These are phyloP conservation scores for Arthrobotrys sphaeroides DNA, from an alignment of 2,329 filamentous ascomycete species.

Conservation along the genomic window DNA sequence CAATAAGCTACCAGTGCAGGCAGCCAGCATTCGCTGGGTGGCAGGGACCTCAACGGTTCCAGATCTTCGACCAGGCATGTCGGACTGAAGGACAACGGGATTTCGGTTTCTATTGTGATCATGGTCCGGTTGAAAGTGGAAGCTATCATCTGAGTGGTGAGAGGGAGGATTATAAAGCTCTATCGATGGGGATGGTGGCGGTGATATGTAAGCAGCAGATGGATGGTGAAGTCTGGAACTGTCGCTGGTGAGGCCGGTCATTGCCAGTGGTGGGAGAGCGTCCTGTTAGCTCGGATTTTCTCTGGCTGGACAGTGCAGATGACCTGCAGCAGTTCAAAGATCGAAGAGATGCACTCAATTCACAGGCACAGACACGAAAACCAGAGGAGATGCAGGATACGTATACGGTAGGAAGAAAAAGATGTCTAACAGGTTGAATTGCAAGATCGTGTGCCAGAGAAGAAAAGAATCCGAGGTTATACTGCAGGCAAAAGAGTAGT, in stretches of 20 bases:
- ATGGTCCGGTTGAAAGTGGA: constrained; percentile 60
- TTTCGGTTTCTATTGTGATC: constrained; percentile 59
- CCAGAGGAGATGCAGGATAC: neutral
- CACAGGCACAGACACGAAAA: neutral
- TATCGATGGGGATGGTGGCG: neutral
- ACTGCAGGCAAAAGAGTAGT: neutral
- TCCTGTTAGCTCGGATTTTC: too few relatives aligned
- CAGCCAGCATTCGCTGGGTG: constrained; percentile 92
- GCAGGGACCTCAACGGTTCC: constrained; percentile 74
- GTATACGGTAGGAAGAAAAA: neutral
- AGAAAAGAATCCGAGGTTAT: constrained; percentile 20
- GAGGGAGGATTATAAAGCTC: neutral
- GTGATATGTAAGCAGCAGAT: constrained; percentile 1
- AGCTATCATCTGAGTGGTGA: constrained; percentile 58
- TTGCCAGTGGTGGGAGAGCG: constrained; percentile 11
- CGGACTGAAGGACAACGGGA: constrained; percentile 58
- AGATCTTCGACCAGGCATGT: constrained; percentile 51
- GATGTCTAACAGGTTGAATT: neutral
- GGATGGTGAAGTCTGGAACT: constrained; percentile 32
- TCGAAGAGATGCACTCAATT: constrained; percentile 10
- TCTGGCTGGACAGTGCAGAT: constrained; percentile 45
- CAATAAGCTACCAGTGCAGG: constrained; percentile 84
- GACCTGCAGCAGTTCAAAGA: constrained; percentile 21
- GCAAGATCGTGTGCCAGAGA: constrained; percentile 17
- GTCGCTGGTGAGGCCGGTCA: constrained; percentile 39